Evolutionary conservation across 225 moss, liverwort and hornwort genomes (phyloP), one percentile per base, ranked within the genome.

Genomic region (Asterella californica): DNA sequence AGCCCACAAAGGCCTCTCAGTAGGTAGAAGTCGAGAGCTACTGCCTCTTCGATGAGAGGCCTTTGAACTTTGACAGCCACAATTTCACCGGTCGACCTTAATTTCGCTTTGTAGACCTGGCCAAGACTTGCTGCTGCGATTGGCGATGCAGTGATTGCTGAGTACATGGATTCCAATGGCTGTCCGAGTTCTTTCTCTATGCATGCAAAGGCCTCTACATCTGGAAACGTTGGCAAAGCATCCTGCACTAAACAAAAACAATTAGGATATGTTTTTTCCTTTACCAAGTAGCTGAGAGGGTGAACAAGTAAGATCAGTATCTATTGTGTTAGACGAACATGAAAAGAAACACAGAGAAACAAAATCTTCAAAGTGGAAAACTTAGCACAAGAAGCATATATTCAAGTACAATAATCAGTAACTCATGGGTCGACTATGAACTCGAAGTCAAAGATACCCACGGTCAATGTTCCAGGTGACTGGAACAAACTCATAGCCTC

Each of bases 1-100:
- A 99, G 90, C 75, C 69, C 79, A 81, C 91, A 88, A 79, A 99
- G 61, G 37, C 91, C 86, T 81, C 97, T 88, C 72, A 99, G 89
- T 54, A 99, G 82, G 61, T 93, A 99, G 72, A 99, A 99, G 86
- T 99, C 97, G 14, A 99, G 90, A 42, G 94, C 97, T 57, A 99
- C 91, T 14, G 94, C 88, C 79, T 91, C 91, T 80, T 99, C 94
- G 72, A 99, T 99, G 32, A 84, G 80, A 53, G 97, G 97, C 73
- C 97, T 90, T 70, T 94, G 97, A 72, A 99, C 97, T 87, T 99
- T 94, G 25, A 99, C 97, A 42, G 94, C 97, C 71, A 94, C 97
- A 42, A 74, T 64, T 82, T 92, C 93, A 79, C 93, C 93, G 15
- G 91, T 86, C 55, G 81, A 85, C 85, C 88, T 90, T 74, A 93